Evolutionary conservation across 352 stramenopile genomes (phyloP).

Genomic region (Heterotrichella gracilis): DNA sequence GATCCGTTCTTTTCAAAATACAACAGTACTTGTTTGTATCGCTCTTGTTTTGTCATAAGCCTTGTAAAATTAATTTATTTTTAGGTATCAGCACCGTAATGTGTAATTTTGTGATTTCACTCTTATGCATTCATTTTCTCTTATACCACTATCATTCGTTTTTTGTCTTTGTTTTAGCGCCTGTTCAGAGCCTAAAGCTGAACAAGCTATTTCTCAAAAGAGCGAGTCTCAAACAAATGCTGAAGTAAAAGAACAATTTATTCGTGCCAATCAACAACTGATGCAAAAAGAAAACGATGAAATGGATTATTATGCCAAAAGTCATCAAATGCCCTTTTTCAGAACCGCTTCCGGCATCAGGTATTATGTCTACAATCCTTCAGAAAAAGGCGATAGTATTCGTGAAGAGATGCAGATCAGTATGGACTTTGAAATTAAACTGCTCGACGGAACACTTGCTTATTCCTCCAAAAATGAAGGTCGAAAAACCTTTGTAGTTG

Average conservation of each 20-base stretch:
- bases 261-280: background rate
- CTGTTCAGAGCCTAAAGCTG: no score
- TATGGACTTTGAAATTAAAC: background rate
- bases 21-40: background rate
- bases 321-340: background rate
- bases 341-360: background rate
- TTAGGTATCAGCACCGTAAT: no score
- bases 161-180: no score
- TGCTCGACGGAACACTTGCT: background rate
- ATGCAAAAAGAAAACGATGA: slow-evolving; percentile 5
- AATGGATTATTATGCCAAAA: slow-evolving; percentile 8
- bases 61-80: background rate
- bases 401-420: background rate
- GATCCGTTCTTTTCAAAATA: background rate
- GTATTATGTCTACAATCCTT: background rate
- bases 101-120: no score
- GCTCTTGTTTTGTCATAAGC: background rate
- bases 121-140: no score
- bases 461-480: background rate
- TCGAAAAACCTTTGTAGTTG: background rate
- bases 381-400: background rate
- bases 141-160: no score
- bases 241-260: background rate
- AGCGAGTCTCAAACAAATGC: background rate
- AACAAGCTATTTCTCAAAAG: background rate